Base-by-base conservation (phyloP, 2,329 filamentous ascomycete genomes). In the Coccinonectria pachysandricola region DNA sequence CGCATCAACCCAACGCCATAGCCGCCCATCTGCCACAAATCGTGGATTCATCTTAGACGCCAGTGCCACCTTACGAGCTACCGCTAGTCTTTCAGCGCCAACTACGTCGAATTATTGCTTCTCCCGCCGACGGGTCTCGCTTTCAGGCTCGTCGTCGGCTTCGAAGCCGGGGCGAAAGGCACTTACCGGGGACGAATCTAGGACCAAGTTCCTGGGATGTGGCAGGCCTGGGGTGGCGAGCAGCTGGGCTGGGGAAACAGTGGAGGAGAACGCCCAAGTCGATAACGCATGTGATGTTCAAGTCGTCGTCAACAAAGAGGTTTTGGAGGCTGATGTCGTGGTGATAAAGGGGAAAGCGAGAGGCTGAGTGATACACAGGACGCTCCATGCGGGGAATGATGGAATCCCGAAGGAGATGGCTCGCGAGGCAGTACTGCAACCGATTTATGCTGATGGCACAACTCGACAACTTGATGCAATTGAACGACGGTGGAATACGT, bases 201-300 rank as follows among this genome's bases (percentile, higher is more conserved):
- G n/a, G n/a, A n/a, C n/a, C n/a, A n/a, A n/a, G n/a, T n/a, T n/a
- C n/a, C n/a, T n/a, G n/a, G n/a, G n/a, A n/a, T 36, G 33, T 21
- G 36, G 36, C 17, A 36, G 30, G 23, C 33, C 33, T 8, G 33
- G 27, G 19, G 27, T 23, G 15, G 28, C 23, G 21, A 34, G 31
- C 12, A 39, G 28, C 24, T 36, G 26, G 23, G 33, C 30, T 20
- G 28, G 21, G 16, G 36, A 39, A 29, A 44, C 41, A 27, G 43
- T 47, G 15, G 42, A 48, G 12, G 36, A 35, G 19, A 42, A 48
- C 8, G 36, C 37, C 44, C 40, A n/a, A 49, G 39, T 49, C 42
- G 29, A 49, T 48, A 21, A 49, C 32, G 31, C 42, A 49, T 8
- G 41, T 49, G 26, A 48, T 45, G 17, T 50, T 46, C 26, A 48